Evolutionary conservation across 257 asterid species (phyloP).

Genomic region (Agastache rugosa): DNA sequence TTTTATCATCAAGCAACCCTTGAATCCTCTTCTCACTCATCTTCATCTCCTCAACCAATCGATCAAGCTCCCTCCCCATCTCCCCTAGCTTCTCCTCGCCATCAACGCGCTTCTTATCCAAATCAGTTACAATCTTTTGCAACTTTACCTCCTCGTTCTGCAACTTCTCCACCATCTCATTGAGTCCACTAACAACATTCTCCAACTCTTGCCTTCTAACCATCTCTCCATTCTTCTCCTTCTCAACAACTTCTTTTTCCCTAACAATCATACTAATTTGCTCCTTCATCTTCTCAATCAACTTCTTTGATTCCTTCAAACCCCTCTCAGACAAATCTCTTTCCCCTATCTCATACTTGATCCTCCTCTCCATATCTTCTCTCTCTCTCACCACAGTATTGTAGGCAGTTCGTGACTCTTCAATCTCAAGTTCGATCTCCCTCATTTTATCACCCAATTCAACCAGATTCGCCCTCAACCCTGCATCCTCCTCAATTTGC

Average conservation of each 20-base stretch:
- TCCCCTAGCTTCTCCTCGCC: conserved; percentile 59
- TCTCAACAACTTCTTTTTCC: conserved; percentile 59
- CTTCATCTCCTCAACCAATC: conserved; percentile 50
- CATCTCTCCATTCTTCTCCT: conserved; percentile 50
- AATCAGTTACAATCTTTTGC: conserved; percentile 45
- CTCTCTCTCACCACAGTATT: conserved; percentile 42
- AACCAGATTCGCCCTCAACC: conserved; percentile 42
- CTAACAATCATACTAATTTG: conserved; percentile 37
- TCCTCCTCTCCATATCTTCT: conserved; percentile 46
- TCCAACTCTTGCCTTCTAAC: conserved; percentile 55
- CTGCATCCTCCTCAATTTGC: conserved; percentile 45
- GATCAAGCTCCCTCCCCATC: conserved; percentile 52
- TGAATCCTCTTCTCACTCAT: conserved; percentile 47
- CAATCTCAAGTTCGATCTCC: conserved; percentile 41
- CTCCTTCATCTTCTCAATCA: conserved; percentile 47
- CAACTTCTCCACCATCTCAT: conserved; percentile 50
- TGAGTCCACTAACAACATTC: conserved; percentile 47
- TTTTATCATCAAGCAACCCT: conserved; percentile 55
- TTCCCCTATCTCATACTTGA: conserved; percentile 44
- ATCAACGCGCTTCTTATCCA: conserved; percentile 61
- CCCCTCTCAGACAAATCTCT: conserved; percentile 47
- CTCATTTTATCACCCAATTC: conserved; percentile 51
- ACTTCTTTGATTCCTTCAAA: conserved; percentile 42
- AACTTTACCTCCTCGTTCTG: conserved; percentile 50
- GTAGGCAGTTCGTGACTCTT: conserved; percentile 45